phyloP scores from a whole-genome alignment of 345 rosid species.

The Physaria fendleri region DNA sequence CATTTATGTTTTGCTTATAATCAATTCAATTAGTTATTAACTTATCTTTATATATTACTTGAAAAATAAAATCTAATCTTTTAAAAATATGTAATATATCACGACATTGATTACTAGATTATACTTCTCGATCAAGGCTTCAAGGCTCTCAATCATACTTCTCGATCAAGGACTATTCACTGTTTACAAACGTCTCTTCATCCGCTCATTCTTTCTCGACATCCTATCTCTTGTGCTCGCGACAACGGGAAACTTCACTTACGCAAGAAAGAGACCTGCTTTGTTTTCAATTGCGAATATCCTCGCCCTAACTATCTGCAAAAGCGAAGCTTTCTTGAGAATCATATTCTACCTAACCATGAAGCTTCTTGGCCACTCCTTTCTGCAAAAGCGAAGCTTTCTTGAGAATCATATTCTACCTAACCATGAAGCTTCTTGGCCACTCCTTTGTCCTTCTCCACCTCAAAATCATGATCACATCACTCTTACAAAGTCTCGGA shows the following conservation, averaged over 20 bases:
- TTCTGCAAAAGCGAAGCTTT: slow-evolving; percentile 72
- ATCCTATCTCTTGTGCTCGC: slow-evolving; percentile 48
- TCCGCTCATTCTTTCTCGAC: slow-evolving; percentile 41
- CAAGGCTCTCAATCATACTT: slow-evolving; percentile 60
- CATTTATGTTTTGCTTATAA: no score
- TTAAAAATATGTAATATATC: no score
- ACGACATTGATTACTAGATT: no score
- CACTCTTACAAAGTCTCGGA: slow-evolving; percentile 68
- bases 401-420: slow-evolving; percentile 52
- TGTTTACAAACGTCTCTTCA: slow-evolving; percentile 68
- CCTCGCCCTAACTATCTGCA: slow-evolving; percentile 55
- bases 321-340: slow-evolving; percentile 70
- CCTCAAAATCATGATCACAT: slow-evolving; percentile 53
- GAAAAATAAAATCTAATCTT: no score
- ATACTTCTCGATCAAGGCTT: no score
- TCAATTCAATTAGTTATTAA: no score
- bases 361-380: slow-evolving; percentile 42
- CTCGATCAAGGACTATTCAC: slow-evolving; percentile 82
- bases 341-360: slow-evolving; percentile 57
- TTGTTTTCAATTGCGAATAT: slow-evolving; percentile 68
- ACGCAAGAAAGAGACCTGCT: slow-evolving; percentile 58
- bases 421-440: slow-evolving; percentile 48
- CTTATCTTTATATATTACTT: no score
- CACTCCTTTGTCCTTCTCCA: slow-evolving; percentile 48
- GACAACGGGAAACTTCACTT: slow-evolving; percentile 48